Evolutionary conservation across 2,329 filamentous ascomycete genomes (phyloP).

Genomic region (Colletotrichum nymphaeae): DNA sequence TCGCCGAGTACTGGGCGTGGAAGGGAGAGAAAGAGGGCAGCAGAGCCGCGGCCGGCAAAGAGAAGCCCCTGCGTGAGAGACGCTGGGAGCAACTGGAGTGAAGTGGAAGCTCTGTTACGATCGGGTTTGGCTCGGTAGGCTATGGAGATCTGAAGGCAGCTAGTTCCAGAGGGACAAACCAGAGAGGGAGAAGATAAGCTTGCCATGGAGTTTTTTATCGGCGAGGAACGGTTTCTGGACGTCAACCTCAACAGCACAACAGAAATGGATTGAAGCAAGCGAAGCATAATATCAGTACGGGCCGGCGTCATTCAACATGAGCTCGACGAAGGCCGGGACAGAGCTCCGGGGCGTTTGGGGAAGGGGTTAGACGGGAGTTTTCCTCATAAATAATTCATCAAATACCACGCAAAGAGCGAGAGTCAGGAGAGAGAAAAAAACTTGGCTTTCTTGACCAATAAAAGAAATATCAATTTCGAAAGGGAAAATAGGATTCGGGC

Average conservation of each 20-base stretch:
- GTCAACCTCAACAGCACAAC: constrained; percentile 38
- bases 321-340: constrained; percentile 40
- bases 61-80: constrained; percentile 80
- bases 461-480: not conserved
- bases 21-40: constrained; percentile 78
- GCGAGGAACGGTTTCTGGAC: constrained; percentile 35
- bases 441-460: not conserved
- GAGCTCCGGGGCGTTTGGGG: constrained; percentile 31
- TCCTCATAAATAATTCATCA: not conserved
- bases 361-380: constrained; percentile 3
- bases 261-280: constrained; percentile 36
- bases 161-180: not conserved
- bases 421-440: not conserved
- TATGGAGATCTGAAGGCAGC: not conserved
- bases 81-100: constrained; percentile 75
- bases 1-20: constrained; percentile 96
- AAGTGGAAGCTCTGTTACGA: not conserved
- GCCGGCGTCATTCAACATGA: constrained; percentile 49
- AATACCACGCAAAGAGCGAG: not conserved
- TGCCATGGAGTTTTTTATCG: not conserved
- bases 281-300: constrained; percentile 37
- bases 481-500: not conserved
- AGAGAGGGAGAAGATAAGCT: constrained; percentile 4
- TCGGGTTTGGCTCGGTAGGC: not conserved
- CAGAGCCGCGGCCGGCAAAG: constrained; percentile 61